These are phyloP conservation scores for Solanum chiquidenum DNA, from an alignment of 257 asterid species.

Conservation along the genomic window DNA sequence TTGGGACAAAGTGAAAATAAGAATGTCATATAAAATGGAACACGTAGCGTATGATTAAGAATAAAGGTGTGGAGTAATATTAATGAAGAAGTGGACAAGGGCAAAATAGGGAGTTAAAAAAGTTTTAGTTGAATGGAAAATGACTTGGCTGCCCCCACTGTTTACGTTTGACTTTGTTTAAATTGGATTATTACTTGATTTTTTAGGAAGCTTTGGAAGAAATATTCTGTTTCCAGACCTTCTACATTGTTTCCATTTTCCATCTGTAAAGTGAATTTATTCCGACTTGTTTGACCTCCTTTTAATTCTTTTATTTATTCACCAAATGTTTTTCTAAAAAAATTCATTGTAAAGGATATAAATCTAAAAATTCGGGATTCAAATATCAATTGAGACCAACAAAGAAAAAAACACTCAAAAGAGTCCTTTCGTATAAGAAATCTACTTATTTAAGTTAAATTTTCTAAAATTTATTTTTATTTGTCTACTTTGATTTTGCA, in stretches of 20 bases:
- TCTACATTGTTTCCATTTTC: not conserved
- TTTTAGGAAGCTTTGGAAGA: conserved; percentile 1
- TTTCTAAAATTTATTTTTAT: not conserved
- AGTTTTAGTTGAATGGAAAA: conserved; percentile 28
- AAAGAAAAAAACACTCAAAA: not conserved
- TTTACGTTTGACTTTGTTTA: conserved; percentile 20
- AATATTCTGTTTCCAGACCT: conserved; percentile 9
- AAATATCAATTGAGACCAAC: not conserved
- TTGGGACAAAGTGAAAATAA: not conserved
- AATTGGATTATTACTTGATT: not conserved
- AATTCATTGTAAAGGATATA: not conserved
- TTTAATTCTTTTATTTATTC: not conserved
- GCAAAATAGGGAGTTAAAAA: not conserved
- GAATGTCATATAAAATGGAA: not conserved
- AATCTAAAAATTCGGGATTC: not conserved
- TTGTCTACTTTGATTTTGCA: not conserved
- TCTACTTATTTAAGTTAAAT: not conserved
- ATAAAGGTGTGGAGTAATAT: not conserved
- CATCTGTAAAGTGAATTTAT: not conserved
- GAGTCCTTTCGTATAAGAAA: not conserved
- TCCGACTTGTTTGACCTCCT: not conserved
- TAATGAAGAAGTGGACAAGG: not conserved
- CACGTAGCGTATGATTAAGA: not conserved
- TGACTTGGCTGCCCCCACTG: conserved; percentile 9
- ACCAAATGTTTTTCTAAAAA: not conserved